phyloP scores from a whole-genome alignment of 78 protist genomes.

The Dictyostelium citrinum region DNA sequence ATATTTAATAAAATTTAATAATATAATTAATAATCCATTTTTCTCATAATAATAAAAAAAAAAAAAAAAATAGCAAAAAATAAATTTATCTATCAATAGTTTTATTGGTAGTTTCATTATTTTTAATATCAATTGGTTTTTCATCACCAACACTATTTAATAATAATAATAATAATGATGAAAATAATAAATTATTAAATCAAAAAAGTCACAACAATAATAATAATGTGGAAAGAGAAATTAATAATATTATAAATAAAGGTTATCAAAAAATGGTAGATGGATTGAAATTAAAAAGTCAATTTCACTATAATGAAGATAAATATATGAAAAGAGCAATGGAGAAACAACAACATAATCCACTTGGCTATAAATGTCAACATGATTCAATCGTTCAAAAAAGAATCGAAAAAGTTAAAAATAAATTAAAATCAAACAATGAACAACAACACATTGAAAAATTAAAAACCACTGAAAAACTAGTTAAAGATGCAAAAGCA shows the following conservation, averaged over 20 bases:
- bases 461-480: background rate
- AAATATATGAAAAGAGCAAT: constrained; percentile 7
- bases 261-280: constrained; percentile 2
- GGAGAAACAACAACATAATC: background rate
- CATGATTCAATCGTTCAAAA: constrained; percentile 6
- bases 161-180: background rate
- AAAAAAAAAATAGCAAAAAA: background rate
- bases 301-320: background rate
- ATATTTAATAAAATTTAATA: background rate
- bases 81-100: background rate
- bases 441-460: too few relatives aligned
- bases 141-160: background rate
- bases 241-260: background rate
- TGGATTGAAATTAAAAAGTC: constrained; percentile 15
- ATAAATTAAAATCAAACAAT: background rate
- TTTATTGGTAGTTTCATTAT: background rate
- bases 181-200: background rate
- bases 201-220: too few relatives aligned
- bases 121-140: constrained; percentile 3
- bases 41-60: background rate
- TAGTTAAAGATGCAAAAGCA: background rate
- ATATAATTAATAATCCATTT: background rate
- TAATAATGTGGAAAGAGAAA: background rate
- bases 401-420: background rate
- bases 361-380: constrained; percentile 9